Evolutionary conservation across 2,329 filamentous ascomycete species (phyloP).

Genomic region (Colletotrichum theobromicola): DNA sequence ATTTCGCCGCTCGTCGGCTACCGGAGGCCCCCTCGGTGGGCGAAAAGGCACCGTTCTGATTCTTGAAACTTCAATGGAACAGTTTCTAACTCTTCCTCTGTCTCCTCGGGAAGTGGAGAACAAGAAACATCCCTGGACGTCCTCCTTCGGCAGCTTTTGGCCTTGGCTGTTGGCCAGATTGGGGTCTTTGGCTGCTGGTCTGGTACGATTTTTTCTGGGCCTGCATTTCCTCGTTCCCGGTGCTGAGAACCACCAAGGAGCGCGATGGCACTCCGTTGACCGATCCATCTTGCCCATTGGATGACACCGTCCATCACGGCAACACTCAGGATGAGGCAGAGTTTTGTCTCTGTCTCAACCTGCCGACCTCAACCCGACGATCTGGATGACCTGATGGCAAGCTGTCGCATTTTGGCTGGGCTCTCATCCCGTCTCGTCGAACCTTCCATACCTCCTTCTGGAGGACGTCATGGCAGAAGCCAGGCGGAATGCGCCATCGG

Average conservation of each 20-base stretch:
- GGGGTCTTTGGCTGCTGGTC: neutral
- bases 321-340: neutral
- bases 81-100: conserved; percentile 13
- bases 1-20: neutral
- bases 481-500: neutral
- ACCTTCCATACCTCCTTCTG: neutral
- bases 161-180: conserved; percentile 8
- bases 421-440: conserved; percentile 3
- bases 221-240: conserved; percentile 4
- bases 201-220: conserved; percentile 14
- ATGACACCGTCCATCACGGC: neutral
- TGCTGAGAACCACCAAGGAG: neutral
- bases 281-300: neutral
- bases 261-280: neutral
- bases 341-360: neutral
- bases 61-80: conserved; percentile 23
- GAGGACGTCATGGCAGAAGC: neutral
- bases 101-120: conserved; percentile 13
- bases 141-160: neutral
- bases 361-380: neutral
- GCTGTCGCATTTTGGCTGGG: neutral
- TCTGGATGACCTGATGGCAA: conserved; percentile 5
- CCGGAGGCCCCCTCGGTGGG: neutral
- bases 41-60: neutral
- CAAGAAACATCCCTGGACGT: conserved; percentile 14